phyloP scores from a whole-genome alignment of 139 green algal species.

The Picochlorum costavermella region DNA sequence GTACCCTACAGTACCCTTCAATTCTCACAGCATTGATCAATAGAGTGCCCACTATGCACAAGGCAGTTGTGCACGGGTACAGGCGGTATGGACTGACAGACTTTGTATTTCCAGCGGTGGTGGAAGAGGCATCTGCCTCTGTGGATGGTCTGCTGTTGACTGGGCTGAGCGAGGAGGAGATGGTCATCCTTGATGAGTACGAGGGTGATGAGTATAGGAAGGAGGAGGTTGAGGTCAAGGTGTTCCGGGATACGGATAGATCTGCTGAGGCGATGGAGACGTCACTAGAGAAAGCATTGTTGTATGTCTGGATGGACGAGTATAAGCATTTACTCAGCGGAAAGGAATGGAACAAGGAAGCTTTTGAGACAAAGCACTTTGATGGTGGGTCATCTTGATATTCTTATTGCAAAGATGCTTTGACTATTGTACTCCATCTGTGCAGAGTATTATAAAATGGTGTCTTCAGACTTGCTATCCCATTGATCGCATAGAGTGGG shows the following conservation, averaged over 20 bases:
- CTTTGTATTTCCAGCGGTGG: constrained; percentile 53
- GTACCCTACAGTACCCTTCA: constrained; percentile 37
- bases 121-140: constrained; percentile 6
- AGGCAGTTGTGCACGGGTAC: constrained; percentile 46
- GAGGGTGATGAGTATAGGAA: constrained; percentile 68
- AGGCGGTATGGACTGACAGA: constrained; percentile 43
- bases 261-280: constrained; percentile 3
- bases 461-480: no score
- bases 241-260: constrained; percentile 1
- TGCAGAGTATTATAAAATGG: no score
- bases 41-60: constrained; percentile 25
- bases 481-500: not conserved
- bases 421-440: no score
- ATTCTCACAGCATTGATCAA: constrained; percentile 47
- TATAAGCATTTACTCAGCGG: constrained; percentile 25
- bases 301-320: constrained; percentile 2
- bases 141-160: constrained; percentile 22
- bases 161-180: constrained; percentile 43
- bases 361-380: constrained; percentile 37
- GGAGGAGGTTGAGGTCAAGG: constrained; percentile 11
- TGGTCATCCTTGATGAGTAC: constrained; percentile 63
- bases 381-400: constrained; percentile 13
- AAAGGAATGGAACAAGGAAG: constrained; percentile 47
- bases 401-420: not conserved
- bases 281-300: not conserved